A percentile compares a stretch with the other conserved stretches of the same genome.
Conservation (phyloP, 345 rosid genomes). For the Salix koriyanagi region DNA sequence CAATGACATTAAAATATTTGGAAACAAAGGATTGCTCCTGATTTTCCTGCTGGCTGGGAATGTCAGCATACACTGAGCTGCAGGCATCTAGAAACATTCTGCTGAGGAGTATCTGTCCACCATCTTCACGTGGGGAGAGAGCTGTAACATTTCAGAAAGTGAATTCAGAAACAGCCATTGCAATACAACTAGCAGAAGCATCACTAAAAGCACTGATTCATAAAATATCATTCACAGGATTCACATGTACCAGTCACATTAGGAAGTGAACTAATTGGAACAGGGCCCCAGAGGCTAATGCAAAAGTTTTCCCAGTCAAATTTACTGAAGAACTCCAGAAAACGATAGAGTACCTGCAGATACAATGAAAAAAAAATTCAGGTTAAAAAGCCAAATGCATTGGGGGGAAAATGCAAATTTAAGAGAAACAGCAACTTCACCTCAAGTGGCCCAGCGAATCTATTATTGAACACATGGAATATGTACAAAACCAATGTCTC, state of each 20-base stretch:
- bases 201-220: not conserved
- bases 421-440: slow-evolving; percentile 35
- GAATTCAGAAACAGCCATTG: slow-evolving; percentile 4
- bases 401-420: not conserved
- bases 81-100: slow-evolving; percentile 63
- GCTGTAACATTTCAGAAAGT: slow-evolving; percentile 37
- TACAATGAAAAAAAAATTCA: slow-evolving; percentile 23
- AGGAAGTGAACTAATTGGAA: slow-evolving; percentile 68
- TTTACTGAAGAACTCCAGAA: slow-evolving; percentile 94
- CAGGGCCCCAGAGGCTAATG: slow-evolving; percentile 90
- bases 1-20: slow-evolving; percentile 87
- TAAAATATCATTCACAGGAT: not conserved
- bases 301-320: slow-evolving; percentile 95
- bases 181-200: not conserved
- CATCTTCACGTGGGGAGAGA: slow-evolving; percentile 72
- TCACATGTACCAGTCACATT: slow-evolving; percentile 55
- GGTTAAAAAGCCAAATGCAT: slow-evolving; percentile 6
- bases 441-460: slow-evolving; percentile 71
- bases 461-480: slow-evolving; percentile 66
- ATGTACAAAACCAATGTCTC: slow-evolving; percentile 85
- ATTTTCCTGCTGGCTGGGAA: slow-evolving; percentile 52
- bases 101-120: slow-evolving; percentile 49
- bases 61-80: slow-evolving; percentile 58
- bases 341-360: slow-evolving; percentile 75
- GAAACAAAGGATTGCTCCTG: slow-evolving; percentile 69